Conservation (phyloP, 179 eudicot genomes). For the Silene noctiflora region DNA sequence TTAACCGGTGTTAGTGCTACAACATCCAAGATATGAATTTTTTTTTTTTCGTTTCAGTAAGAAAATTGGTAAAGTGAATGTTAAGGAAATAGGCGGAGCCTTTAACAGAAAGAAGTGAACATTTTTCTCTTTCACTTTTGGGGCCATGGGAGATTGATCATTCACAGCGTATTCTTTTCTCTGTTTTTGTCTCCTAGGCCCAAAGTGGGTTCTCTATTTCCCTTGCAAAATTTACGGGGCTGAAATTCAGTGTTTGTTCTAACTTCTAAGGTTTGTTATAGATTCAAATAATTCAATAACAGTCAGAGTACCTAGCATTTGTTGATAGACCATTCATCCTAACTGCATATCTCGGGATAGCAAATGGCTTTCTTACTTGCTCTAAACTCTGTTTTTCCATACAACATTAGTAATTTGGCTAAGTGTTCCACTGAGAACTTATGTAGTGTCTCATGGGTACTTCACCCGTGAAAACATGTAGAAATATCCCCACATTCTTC, state of each 20-base stretch:
- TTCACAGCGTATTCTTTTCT: neutral
- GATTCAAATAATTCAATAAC: neutral
- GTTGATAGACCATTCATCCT: neutral
- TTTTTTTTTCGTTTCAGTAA: neutral
- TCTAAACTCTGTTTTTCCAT: neutral
- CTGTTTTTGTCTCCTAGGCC: neutral
- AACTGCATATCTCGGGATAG: neutral
- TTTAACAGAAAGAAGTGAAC: neutral
- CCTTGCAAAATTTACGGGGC: neutral
- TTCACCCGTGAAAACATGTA: neutral
- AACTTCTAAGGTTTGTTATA: neutral
- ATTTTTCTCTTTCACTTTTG: neutral
- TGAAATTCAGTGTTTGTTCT: neutral
- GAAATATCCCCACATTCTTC: neutral
- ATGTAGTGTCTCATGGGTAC: neutral
- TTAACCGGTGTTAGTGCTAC: neutral
- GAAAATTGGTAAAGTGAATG: neutral
- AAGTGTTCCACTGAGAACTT: neutral
- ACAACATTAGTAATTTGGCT: neutral
- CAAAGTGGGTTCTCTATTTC: neutral
- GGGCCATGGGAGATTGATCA: neutral
- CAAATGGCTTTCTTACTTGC: neutral
- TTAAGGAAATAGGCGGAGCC: neutral
- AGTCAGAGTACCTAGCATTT: conserved; percentile 5
- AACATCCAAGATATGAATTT: conserved; percentile 1